phyloP scores from a whole-genome alignment of 352 stramenopile species.

The Phytopythium ostracodes region DNA sequence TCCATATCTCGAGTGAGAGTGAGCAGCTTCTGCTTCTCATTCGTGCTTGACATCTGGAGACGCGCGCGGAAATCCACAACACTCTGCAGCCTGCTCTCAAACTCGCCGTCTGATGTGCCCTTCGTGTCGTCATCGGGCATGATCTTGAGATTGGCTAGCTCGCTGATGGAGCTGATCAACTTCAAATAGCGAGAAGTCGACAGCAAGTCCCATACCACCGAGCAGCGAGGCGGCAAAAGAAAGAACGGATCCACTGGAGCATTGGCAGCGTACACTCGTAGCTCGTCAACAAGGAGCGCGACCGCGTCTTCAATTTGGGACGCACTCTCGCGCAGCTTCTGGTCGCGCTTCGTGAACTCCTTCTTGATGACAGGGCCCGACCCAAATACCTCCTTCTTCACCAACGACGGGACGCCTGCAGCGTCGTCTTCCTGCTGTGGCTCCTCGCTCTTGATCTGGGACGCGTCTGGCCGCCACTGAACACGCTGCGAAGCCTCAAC shows the following conservation, averaged over 20 bases:
- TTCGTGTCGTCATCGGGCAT: slow-evolving; percentile 20
- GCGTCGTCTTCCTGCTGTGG: slow-evolving; percentile 21
- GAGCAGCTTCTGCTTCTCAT: slow-evolving; percentile 66
- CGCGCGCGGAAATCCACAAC: slow-evolving; percentile 71
- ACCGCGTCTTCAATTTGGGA: slow-evolving; percentile 52
- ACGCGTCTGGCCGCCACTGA: slow-evolving; percentile 36
- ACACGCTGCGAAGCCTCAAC: slow-evolving; percentile 74
- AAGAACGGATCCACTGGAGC: slow-evolving; percentile 41
- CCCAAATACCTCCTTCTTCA: slow-evolving; percentile 54
- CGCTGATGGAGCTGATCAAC: slow-evolving; percentile 66
- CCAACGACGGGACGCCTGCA: slow-evolving; percentile 11
- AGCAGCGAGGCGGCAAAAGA: slow-evolving; percentile 44
- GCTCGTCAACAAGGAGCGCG: slow-evolving; percentile 58
- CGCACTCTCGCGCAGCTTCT: slow-evolving; percentile 59
- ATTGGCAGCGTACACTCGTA: slow-evolving; percentile 59
- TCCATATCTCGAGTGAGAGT: slow-evolving; percentile 38
- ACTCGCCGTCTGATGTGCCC: slow-evolving; percentile 24
- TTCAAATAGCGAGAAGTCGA: slow-evolving; percentile 73
- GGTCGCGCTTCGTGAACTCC: slow-evolving; percentile 70
- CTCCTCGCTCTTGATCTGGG: slow-evolving; percentile 16
- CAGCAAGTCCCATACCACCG: slow-evolving; percentile 60
- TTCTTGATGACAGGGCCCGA: slow-evolving; percentile 64
- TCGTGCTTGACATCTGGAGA: slow-evolving; percentile 62
- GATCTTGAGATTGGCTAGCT: slow-evolving; percentile 60
- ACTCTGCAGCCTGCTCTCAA: slow-evolving; percentile 57